These are phyloP conservation scores for Umbelopsis sp. DNA, from an alignment of 192 early-diverging fungal species.

Conservation along the genomic window DNA sequence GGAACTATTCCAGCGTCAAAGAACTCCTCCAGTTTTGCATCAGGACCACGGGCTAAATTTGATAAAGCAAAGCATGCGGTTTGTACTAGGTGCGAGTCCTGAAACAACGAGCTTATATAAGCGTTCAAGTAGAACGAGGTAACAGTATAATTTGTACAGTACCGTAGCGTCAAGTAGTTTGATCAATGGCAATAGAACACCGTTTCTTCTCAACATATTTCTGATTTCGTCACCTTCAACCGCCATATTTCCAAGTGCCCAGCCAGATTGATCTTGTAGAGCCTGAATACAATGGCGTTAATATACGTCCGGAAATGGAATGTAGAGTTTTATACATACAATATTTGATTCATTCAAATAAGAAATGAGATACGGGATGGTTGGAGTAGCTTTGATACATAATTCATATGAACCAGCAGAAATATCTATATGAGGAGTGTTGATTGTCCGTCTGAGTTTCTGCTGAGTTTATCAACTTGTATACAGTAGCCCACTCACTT, in stretches of 20 bases:
- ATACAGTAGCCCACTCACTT: slow-evolving; percentile 16
- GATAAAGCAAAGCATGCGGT: slow-evolving; percentile 76
- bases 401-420: slow-evolving; percentile 40
- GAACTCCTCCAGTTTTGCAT: slow-evolving; percentile 53
- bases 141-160: neutral
- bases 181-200: slow-evolving; percentile 66
- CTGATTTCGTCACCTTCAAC: slow-evolving; percentile 72
- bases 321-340: neutral
- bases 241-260: slow-evolving; percentile 26
- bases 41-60: slow-evolving; percentile 68
- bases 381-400: slow-evolving; percentile 28
- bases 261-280: slow-evolving; percentile 13
- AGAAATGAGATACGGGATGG: slow-evolving; percentile 25
- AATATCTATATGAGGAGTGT: slow-evolving; percentile 29
- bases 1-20: slow-evolving; percentile 50
- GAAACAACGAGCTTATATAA: neutral
- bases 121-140: neutral
- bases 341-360: slow-evolving; percentile 7
- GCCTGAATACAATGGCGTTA: neutral
- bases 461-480: slow-evolving; percentile 11
- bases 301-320: neutral
- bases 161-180: slow-evolving; percentile 20
- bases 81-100: slow-evolving; percentile 58
- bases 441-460: slow-evolving; percentile 3
- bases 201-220: slow-evolving; percentile 72